Percentiles rank a stretch among this genome's conserved stretches.
These are phyloP conservation scores for Miscanthus lutarioriparius DNA, from an alignment of 176 grass and related monocot genomes.

Conservation along the genomic window DNA sequence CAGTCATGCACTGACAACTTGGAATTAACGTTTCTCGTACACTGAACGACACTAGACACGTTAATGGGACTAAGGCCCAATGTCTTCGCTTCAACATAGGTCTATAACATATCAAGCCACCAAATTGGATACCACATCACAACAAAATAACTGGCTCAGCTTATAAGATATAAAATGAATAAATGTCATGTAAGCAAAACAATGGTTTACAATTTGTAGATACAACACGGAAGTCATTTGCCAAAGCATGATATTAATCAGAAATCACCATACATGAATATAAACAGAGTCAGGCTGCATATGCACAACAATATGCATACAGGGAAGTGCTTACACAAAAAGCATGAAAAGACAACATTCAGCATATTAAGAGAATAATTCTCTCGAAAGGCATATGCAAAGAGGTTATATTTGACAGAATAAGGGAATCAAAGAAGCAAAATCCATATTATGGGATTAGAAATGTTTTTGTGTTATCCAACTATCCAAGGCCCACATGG, in stretches of 20 bases:
- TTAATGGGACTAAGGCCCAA: neutral
- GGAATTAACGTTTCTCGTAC: neutral
- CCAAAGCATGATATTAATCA: neutral
- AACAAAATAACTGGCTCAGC: slow-evolving; percentile 20
- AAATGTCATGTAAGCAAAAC: neutral
- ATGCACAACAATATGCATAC: neutral
- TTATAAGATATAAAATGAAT: slow-evolving; percentile 5
- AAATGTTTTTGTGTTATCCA: neutral
- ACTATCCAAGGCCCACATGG: neutral
- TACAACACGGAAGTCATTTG: neutral
- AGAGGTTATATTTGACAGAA: neutral
- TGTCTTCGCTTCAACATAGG: neutral
- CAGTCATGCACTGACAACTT: slow-evolving; percentile 8
- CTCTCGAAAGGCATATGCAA: neutral
- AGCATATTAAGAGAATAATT: neutral
- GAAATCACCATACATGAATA: neutral
- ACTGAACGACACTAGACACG: neutral
- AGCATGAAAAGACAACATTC: neutral
- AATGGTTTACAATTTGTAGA: neutral
- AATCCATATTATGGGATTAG: neutral
- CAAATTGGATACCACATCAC: neutral
- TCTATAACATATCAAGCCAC: neutral
- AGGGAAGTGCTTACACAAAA: neutral
- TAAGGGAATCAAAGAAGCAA: neutral
- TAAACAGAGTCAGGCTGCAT: neutral